Percentiles rank a stretch among this genome's conserved stretches.
phyloP scores from a whole-genome alignment of 768 basidiomycete genomes.

The Kwoniella pini region DNA sequence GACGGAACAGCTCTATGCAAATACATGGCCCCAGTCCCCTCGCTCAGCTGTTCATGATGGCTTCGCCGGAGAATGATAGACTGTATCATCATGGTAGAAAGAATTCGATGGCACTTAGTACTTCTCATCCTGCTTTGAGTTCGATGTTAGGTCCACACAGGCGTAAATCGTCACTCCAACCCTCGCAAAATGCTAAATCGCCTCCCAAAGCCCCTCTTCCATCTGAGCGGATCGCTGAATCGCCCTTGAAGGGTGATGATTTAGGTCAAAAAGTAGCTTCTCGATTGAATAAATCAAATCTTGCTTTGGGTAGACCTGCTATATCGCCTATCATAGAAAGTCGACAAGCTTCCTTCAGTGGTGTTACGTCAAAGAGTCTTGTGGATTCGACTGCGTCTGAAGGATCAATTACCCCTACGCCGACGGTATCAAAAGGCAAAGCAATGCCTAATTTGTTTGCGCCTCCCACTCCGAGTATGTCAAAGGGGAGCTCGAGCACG shows the following conservation, averaged over 20 bases:
- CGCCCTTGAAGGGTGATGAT: background rate
- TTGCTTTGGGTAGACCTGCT: slow-evolving; percentile 1
- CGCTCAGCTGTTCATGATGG: slow-evolving; percentile 46
- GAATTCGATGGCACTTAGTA: slow-evolving; percentile 21
- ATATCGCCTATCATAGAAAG: slow-evolving; percentile 23
- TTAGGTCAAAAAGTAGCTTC: background rate
- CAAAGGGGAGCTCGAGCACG: background rate
- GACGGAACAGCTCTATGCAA: slow-evolving; percentile 45
- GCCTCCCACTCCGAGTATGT: background rate
- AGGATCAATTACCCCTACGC: slow-evolving; percentile 6
- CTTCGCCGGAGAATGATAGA: slow-evolving; percentile 13
- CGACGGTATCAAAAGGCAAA: slow-evolving; percentile 2
- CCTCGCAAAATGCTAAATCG: background rate
- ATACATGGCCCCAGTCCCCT: slow-evolving; percentile 51
- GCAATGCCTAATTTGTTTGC: too few species aligned
- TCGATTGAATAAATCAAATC: background rate
- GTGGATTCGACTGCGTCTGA: slow-evolving; percentile 12
- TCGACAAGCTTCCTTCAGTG: slow-evolving; percentile 14
- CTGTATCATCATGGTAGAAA: slow-evolving; percentile 16
- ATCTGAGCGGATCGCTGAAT: background rate
- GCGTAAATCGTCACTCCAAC: background rate
- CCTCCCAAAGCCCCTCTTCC: slow-evolving; percentile 1
- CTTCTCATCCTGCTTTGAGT: slow-evolving; percentile 19
- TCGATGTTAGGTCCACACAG: slow-evolving; percentile 15
- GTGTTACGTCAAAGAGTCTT: background rate